Evolutionary conservation across 345 rosid genomes (phyloP), one percentile per base, ranked within the genome.

Genomic region (Arabis hirsuta): DNA sequence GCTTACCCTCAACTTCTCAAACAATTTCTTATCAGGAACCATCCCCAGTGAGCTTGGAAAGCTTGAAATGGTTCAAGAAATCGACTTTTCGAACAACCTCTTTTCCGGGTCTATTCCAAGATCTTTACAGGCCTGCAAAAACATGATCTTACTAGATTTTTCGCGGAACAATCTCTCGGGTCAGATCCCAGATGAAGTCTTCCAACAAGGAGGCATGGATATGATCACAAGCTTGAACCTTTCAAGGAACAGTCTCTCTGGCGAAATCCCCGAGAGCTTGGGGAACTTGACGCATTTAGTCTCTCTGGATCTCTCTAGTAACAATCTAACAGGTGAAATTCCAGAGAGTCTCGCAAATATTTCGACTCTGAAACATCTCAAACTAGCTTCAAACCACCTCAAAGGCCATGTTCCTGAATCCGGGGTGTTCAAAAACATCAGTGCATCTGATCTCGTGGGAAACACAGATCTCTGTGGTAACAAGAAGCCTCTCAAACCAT

Each of bases 381-480:
- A 88, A 64, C 82, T 93, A 57, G 81, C 87, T 65, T 88, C 80
- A 85, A 90, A 93, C 78, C 74, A 81, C 27, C 86, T 93, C 62
- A 87, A 81, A 82, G 98, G 97, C 62, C 87, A 11, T 19, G 82
- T 93, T 61, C 97, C 97, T 3, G 82, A 84, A 52, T 5, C 74
- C 3, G 96, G 98, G 19, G 73, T 93, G 57, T 93, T 93, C 62
- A 79, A 63, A 71, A 71, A 69, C 73, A 83, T 88, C 11, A 72
- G 64, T 46, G 64, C 69, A 4, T 83, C 89, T 4, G 76, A 79
- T 76, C 59, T 93, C 29, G 75, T 19, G 16, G 96, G 96, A 67
- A 93, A 93, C 59, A 80, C 43, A 61, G 85, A 72, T 73, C 96
- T 93, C 4, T 90, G 97, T 55, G 97, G 98, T 45, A 69, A 82